Conservation (phyloP, 2,329 filamentous ascomycete species). For the Exophiala sp. region DNA sequence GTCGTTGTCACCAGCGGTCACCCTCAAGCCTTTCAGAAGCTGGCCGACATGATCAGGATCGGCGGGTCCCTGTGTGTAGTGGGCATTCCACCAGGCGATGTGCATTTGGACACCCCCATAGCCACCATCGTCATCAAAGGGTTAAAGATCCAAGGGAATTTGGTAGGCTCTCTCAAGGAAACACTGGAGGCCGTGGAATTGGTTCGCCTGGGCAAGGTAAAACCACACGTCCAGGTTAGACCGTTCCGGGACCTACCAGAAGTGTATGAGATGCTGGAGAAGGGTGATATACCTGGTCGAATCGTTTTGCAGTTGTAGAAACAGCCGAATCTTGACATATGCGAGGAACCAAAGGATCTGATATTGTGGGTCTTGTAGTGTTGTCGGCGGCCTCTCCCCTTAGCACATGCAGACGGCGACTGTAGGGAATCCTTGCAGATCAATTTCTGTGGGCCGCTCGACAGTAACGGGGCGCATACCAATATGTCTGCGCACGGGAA, state of each 20-base stretch:
- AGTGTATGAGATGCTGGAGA: constrained; percentile 44
- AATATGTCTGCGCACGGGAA: background rate
- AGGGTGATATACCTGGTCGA: constrained; percentile 40
- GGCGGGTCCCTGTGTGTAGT: constrained; percentile 42
- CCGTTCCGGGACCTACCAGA: constrained; percentile 39
- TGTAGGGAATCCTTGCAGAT: background rate
- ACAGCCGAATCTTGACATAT: background rate
- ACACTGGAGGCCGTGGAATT: constrained; percentile 44
- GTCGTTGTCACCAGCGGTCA: constrained; percentile 41
- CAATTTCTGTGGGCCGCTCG: too few species aligned
- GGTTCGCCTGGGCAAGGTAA: constrained; percentile 39
- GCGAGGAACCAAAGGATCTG: background rate
- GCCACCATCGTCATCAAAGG: constrained; percentile 44
- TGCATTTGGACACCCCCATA: constrained; percentile 39
- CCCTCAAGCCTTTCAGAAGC: constrained; percentile 35
- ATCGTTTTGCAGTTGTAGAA: constrained; percentile 37
- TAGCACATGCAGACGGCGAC: background rate
- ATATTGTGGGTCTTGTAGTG: background rate
- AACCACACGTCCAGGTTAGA: constrained; percentile 39
- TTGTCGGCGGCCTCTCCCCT: background rate
- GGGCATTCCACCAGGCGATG: constrained; percentile 39
- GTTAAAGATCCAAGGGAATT: constrained; percentile 40
- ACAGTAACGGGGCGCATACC: too few species aligned
- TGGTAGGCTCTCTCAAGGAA: constrained; percentile 43
- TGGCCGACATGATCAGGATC: constrained; percentile 42